Evolutionary conservation across 345 rosid species (phyloP), one percentile per base, ranked within the genome.

Genomic region (Acer negundo): DNA sequence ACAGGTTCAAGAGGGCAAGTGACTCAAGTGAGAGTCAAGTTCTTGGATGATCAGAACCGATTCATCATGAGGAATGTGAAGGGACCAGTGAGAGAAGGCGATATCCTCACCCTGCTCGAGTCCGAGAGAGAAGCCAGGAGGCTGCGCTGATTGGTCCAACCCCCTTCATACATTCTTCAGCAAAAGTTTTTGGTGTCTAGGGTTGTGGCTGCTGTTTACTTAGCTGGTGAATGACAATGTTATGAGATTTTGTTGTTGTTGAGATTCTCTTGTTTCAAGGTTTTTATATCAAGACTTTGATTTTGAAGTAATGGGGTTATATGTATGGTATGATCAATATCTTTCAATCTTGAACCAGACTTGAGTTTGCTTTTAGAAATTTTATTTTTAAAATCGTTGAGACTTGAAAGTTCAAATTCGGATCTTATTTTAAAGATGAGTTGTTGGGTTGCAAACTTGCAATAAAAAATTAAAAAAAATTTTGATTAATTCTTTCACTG

Each of bases 1-100:
- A 94, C 98, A 0, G 98, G 97, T 11, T 92, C 97, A 0, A 87
- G 98, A 71, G 98, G 97, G 28, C 97, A 94, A 80, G 98, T 92
- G 77, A 94, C 98, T 70, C 95, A 40, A 1, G 44, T 40, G 44
- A 40, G 44, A 40, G 44, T 40, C 44, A 40, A 40, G 44, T 92
- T 94, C 72, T 67, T 87, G 53, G 92, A 89, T 38, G 90, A 88
- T 72, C 87, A 79, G 78, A 87, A 89, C 81, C 86, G 94, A 0
- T 89, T 80, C 80, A 90, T 94, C 81, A 94, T 91, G 95, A 87
- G 98, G 86, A 94, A 94, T 7, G 96, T 90, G 31, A 90, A 93
- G 87, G 97, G 97, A 80, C 94, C 97, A 0, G 92, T 92, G 16
- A 92, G 97, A 77, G 94, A 92, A 73, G 97, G 94, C 0, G 97